phyloP scores from a whole-genome alignment of 179 eudicot species.

The Gypsophila paniculata region DNA sequence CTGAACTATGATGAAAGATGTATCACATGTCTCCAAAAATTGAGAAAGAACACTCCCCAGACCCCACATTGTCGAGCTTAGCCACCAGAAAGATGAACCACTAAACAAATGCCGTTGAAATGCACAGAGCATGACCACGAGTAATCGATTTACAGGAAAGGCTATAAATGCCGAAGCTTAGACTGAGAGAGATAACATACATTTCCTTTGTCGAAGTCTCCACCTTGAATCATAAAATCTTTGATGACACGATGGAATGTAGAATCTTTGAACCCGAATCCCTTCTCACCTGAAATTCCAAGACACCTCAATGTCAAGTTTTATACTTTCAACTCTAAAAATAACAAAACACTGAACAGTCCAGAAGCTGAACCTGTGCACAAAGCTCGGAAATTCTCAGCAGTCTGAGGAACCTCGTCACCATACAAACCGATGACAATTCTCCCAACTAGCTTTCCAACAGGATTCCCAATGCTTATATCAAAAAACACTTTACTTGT shows the following conservation, averaged over 20 bases:
- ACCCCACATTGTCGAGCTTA: too few species aligned
- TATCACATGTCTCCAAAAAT: too few species aligned
- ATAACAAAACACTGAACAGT: not conserved
- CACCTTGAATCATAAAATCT: constrained; percentile 96
- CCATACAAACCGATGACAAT: constrained; percentile 89
- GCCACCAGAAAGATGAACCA: too few species aligned
- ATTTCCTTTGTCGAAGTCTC: constrained; percentile 95
- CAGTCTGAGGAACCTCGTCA: constrained; percentile 88
- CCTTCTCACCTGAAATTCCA: constrained; percentile 65
- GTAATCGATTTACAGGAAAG: not conserved
- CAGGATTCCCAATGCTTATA: constrained; percentile 86
- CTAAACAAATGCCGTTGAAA: not conserved
- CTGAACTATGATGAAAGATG: too few species aligned
- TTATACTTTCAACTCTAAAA: not conserved
- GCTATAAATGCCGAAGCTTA: constrained; percentile 5
- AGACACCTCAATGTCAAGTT: constrained; percentile 3
- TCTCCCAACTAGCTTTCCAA: constrained; percentile 75
- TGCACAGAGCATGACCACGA: not conserved
- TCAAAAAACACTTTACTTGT: constrained; percentile 77
- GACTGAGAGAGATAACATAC: constrained; percentile 35
- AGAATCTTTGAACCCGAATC: constrained; percentile 87
- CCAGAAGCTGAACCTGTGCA: constrained; percentile 69
- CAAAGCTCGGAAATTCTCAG: constrained; percentile 88
- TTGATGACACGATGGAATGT: constrained; percentile 88
- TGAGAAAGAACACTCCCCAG: too few species aligned